Evolutionary conservation across 768 basidiomycete genomes (phyloP), one percentile per base, ranked within the genome.

Genomic region (Favolaschia claudopus): DNA sequence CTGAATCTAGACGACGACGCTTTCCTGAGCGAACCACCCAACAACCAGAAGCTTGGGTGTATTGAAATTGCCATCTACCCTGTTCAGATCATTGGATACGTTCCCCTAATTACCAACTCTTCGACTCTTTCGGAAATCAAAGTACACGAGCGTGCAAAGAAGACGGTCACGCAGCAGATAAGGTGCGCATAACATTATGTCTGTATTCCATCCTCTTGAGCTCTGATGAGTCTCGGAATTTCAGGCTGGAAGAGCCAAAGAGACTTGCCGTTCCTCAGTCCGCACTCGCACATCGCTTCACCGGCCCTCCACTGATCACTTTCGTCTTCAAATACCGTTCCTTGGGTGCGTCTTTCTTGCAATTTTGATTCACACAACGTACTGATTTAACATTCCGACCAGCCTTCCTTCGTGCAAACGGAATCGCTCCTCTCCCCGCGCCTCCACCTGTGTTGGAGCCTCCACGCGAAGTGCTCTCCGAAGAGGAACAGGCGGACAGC

Each of bases 271-370:
- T n/a, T 6, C 28, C 44, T 17, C 43, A 56, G n/a, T 17, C 6
- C 27, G 31, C 60, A 12, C 20, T 58, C 29, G 19, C 55, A 14
- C 37, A 39, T 40, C 44, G 60, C 22, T 29, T 56, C 24, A 33
- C 47, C 9, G 49, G 60, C 20, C 44, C 55, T 20, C 32, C 48
- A 7, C n/a, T 57, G n/a, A 55, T 62, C 19, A 57, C 42, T 7
- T 62, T 62, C 17, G 20, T 19, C 45, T 62, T 62, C 44, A 45
- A 20, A 47, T 62, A 62, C 38, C 60, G 60, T 32, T 49, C 55
- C 15, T 29, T 57, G 3, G 55, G 60, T 43, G 52, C 32, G 29
- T 33, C 24, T 5, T 3, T 33, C 24, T 5, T 3, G 25, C 7
- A 13, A 2, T 7, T n/a, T 29, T 24, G 25, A 29, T 33, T 17